Evolutionary conservation across 352 stramenopile species (phyloP), one percentile per base, ranked within the genome.

Genomic region (Pythium monospermum): DNA sequence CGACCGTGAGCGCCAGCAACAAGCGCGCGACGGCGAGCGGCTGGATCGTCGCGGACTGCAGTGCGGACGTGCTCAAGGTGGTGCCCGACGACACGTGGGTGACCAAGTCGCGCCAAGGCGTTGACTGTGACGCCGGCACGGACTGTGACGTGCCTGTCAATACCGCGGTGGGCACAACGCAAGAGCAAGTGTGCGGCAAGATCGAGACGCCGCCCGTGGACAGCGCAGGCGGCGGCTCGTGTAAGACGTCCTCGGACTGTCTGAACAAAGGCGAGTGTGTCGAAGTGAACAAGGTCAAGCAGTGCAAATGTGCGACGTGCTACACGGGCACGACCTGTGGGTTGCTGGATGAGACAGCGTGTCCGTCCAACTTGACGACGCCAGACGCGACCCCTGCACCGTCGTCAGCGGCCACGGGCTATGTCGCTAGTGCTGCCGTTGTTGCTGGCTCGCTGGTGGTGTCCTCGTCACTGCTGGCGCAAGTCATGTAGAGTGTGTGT

Each of bases 311-410:
- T 49, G 51, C 85, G 35, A 73, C 69, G 7, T 93, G 83, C 63
- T 93, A 84, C 73, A 89, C 76, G 13, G 83, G 83, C 33, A 69
- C 67, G 6, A 73, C 81, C 57, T 93, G 83, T 60, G 84, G 76
- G 33, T 73, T 91, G 16, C 83, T 85, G 53, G 77, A 89, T 61
- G 58, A 66, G 1, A 25, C 41, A 25, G 45, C 58, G 33, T 66
- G 58, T 43, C 40, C 57, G 19, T 38, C 49, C 6, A 49, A 15
- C 5, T 25, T 22, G 23, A 11, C 30, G 0, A 25, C 52, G 21
- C 30, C 21, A 25, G 36, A 35, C 6, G n/a, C 22, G 16, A 55
- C 50, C 3, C 23, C 32, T 7, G 49, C 30, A 11, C 45, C 51
- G 1, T 49, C 44, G 23, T 57, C 47, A 16, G 39, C 46, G 15